These are phyloP conservation scores for Orbilia javanica DNA, from an alignment of 2,329 filamentous ascomycete species.

Conservation along the genomic window DNA sequence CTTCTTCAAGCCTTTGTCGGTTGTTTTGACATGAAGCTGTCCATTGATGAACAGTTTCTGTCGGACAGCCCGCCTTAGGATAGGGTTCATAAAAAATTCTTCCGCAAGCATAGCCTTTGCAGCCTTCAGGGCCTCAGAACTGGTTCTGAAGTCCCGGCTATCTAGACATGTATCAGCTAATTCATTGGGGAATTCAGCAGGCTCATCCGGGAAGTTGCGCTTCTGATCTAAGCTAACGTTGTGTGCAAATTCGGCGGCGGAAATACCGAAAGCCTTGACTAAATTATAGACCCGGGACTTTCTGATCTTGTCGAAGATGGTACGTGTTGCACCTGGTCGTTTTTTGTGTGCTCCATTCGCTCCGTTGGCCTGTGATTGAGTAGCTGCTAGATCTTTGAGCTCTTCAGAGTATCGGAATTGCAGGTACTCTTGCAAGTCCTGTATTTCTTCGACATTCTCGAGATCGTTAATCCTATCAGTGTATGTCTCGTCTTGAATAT, in stretches of 20 bases:
- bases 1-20: constrained; percentile 90
- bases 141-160: constrained; percentile 79
- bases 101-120: constrained; percentile 91
- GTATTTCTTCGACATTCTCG: constrained; percentile 90
- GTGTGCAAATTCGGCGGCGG: constrained; percentile 86
- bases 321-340: constrained; percentile 83
- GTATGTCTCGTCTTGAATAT: constrained; percentile 77
- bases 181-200: constrained; percentile 81
- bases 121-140: constrained; percentile 79
- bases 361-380: constrained; percentile 66
- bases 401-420: constrained; percentile 92
- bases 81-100: constrained; percentile 87
- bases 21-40: constrained; percentile 86
- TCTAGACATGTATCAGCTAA: constrained; percentile 83
- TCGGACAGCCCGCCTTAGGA: constrained; percentile 88
- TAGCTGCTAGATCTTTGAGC: constrained; percentile 80
- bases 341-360: constrained; percentile 74
- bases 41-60: constrained; percentile 85
- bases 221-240: constrained; percentile 84
- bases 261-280: constrained; percentile 90
- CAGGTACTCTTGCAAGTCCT: constrained; percentile 95
- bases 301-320: constrained; percentile 85
- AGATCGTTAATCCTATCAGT: constrained; percentile 85
- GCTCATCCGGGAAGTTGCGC: constrained; percentile 86
- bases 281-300: constrained; percentile 83